phyloP scores from a whole-genome alignment of 257 asterid species.

The Leptodermis oblonga region DNA sequence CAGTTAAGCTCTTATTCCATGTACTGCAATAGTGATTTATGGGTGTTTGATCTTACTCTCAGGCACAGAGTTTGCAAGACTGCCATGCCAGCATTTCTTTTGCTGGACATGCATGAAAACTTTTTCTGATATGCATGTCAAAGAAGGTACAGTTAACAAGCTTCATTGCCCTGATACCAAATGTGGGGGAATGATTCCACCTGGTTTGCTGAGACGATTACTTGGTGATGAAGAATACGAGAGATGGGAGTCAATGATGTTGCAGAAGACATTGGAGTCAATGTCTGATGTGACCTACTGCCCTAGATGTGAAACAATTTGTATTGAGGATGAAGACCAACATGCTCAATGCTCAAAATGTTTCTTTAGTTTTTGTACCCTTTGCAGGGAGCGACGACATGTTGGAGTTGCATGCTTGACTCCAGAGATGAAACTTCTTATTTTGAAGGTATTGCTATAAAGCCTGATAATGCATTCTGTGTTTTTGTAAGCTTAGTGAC shows the following conservation, averaged over 20 bases:
- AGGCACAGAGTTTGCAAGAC: constrained; percentile 75
- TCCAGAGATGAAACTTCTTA: constrained; percentile 62
- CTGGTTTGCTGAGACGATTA: constrained; percentile 66
- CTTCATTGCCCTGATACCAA: constrained; percentile 73
- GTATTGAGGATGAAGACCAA: constrained; percentile 74
- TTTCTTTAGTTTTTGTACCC: constrained; percentile 81
- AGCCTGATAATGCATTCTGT: constrained; percentile 4
- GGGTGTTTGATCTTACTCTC: constrained; percentile 17
- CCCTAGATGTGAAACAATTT: constrained; percentile 91
- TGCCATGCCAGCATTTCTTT: constrained; percentile 84
- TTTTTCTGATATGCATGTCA: constrained; percentile 58
- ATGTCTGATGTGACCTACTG: constrained; percentile 87
- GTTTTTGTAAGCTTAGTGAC: not conserved
- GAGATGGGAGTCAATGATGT: constrained; percentile 69
- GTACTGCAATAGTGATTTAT: not conserved
- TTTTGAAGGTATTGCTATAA: constrained; percentile 53
- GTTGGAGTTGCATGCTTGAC: constrained; percentile 77
- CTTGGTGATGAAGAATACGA: constrained; percentile 68
- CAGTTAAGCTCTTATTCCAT: not conserved
- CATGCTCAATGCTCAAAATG: constrained; percentile 89
- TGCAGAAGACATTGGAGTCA: constrained; percentile 73
- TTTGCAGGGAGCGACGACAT: constrained; percentile 74
- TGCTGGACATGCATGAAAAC: constrained; percentile 76
- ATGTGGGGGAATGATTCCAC: constrained; percentile 87
- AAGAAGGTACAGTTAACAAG: constrained; percentile 73